phyloP scores from a whole-genome alignment of 495 filamentous ascomycete genomes.

The Aspergillus haitiensis region DNA sequence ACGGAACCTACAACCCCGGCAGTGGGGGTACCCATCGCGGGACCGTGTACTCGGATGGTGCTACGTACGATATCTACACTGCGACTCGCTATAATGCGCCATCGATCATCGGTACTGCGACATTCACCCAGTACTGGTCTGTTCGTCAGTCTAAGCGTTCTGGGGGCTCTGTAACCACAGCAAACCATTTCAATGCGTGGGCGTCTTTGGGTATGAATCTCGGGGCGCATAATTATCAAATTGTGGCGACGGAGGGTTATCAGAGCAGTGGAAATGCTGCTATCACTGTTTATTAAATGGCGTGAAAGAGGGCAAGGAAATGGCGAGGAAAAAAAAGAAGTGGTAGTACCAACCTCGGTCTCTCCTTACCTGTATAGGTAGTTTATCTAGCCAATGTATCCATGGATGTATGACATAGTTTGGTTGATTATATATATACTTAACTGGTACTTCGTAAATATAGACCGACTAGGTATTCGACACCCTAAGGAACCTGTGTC shows the following conservation, averaged over 20 bases:
- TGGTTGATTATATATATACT: too few relatives aligned
- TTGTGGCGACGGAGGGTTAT: constrained; percentile 61
- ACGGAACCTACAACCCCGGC: constrained; percentile 55
- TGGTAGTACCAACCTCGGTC: too few relatives aligned
- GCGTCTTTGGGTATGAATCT: constrained; percentile 45
- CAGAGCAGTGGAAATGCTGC: constrained; percentile 50
- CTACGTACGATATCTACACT: constrained; percentile 64
- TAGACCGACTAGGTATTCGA: not conserved
- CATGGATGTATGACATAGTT: too few relatives aligned
- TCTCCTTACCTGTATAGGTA: too few relatives aligned
- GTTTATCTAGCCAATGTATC: too few relatives aligned
- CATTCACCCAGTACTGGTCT: constrained; percentile 63
- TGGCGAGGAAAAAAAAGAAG: too few relatives aligned
- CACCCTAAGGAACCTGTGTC: not conserved
- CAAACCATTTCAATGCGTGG: constrained; percentile 69
- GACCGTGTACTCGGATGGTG: constrained; percentile 57
- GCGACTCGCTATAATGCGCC: constrained; percentile 59
- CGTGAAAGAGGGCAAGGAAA: not conserved
- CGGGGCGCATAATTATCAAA: constrained; percentile 59
- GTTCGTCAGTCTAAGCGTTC: constrained; percentile 55
- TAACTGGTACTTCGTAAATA: not conserved
- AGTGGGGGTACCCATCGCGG: constrained; percentile 51
- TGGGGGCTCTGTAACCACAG: constrained; percentile 52
- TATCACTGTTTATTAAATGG: constrained; percentile 46
- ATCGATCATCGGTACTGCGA: constrained; percentile 57